phyloP scores from a whole-genome alignment of 371 early-diverging fungal genomes.

The Rhizopus sp. region DNA sequence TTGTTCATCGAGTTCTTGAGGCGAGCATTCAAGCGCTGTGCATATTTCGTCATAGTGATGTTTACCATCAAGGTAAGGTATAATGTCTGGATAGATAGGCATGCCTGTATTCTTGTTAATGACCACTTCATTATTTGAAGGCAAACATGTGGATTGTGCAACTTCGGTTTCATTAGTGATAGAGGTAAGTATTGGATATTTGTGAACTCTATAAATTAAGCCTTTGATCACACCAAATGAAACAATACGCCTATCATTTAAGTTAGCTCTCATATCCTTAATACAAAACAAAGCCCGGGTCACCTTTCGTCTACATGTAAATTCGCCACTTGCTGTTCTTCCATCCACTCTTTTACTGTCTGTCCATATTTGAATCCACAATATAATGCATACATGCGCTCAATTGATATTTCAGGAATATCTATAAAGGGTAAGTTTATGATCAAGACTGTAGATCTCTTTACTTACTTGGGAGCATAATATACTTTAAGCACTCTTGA shows the following conservation, averaged over 20 bases:
- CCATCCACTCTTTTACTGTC: conserved; percentile 77
- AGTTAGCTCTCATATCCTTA: neutral
- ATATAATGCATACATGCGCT: conserved; percentile 72
- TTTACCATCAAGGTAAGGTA: conserved; percentile 63
- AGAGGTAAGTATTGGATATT: conserved; percentile 70
- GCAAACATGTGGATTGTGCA: conserved; percentile 5
- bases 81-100: conserved; percentile 41
- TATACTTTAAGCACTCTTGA: conserved; percentile 68
- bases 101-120: conserved; percentile 41
- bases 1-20: conserved; percentile 59
- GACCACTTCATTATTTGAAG: conserved; percentile 19
- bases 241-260: conserved; percentile 66
- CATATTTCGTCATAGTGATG: conserved; percentile 79
- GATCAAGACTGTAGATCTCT: neutral
- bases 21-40: conserved; percentile 61
- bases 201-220: conserved; percentile 79
- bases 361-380: conserved; percentile 73
- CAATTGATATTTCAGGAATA: conserved; percentile 45
- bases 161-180: conserved; percentile 16
- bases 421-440: conserved; percentile 13
- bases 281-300: neutral
- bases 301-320: conserved; percentile 79
- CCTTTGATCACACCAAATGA: conserved; percentile 83
- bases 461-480: conserved; percentile 57
- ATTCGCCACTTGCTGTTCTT: conserved; percentile 63